These are phyloP conservation scores for Emmonsia crescens DNA, from an alignment of 2,329 filamentous ascomycete genomes.

Conservation along the genomic window DNA sequence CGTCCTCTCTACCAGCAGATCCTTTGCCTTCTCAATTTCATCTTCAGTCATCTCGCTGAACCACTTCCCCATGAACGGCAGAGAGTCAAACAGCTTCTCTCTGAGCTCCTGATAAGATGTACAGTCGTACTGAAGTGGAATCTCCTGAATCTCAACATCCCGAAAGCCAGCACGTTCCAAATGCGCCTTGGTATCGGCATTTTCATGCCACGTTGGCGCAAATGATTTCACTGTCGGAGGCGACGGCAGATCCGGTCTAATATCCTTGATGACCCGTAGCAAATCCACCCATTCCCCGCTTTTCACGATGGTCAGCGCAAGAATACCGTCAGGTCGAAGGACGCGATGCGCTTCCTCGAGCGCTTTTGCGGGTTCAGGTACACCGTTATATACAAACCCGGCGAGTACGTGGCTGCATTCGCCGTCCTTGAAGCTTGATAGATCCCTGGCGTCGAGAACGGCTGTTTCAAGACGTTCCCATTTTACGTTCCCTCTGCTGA, in stretches of 20 bases:
- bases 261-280: not conserved
- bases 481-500: not conserved
- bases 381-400: not conserved
- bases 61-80: slow-evolving; percentile 2
- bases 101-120: not conserved
- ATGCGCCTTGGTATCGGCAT: not conserved
- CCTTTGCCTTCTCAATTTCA: not conserved
- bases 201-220: not conserved
- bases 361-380: not conserved
- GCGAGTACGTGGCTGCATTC: not conserved
- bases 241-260: not conserved
- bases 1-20: not conserved
- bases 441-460: not conserved
- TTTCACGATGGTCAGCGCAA: not conserved
- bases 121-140: not conserved
- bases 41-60: not conserved
- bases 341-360: not conserved
- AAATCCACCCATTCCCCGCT: not conserved
- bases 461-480: not conserved
- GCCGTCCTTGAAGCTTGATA: not conserved
- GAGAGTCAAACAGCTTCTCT: not conserved
- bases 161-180: slow-evolving; percentile 1
- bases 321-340: not conserved
- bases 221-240: not conserved
- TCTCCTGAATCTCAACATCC: not conserved